phyloP scores from a whole-genome alignment of 805 yeast species.

The Sugiyamaella chiloensis region DNA sequence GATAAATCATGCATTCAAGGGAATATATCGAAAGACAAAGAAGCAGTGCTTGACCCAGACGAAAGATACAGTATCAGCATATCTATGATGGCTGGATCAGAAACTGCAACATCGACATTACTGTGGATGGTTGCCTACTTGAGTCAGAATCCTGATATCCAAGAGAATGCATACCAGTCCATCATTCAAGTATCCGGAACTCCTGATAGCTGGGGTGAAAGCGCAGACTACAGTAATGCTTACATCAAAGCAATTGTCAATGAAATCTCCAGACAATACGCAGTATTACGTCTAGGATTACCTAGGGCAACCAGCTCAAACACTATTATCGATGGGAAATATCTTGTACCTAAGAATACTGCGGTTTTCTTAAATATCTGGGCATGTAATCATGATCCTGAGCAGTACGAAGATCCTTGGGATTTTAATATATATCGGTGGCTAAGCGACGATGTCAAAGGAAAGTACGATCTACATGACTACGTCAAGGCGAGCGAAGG shows the following conservation, averaged over 20 bases:
- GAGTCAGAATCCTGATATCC: constrained; percentile 39
- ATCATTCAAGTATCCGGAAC: background rate
- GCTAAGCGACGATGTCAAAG: constrained; percentile 19
- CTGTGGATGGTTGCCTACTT: constrained; percentile 60
- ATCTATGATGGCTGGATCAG: constrained; percentile 75
- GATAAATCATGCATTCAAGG: constrained; percentile 37
- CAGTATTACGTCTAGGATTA: constrained; percentile 65
- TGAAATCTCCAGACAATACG: constrained; percentile 59
- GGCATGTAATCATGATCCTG: constrained; percentile 66
- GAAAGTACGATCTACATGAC: background rate
- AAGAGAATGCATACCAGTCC: constrained; percentile 41
- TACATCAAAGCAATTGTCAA: constrained; percentile 52
- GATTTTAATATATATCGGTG: constrained; percentile 32
- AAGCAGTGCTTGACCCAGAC: constrained; percentile 24
- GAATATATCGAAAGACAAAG: constrained; percentile 32
- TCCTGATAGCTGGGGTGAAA: background rate
- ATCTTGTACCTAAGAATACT: constrained; percentile 52
- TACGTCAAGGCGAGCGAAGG: background rate
- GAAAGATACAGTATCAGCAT: constrained; percentile 60
- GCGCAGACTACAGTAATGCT: background rate
- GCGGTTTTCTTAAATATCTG: constrained; percentile 61
- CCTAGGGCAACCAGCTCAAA: constrained; percentile 59
- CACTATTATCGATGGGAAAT: constrained; percentile 39
- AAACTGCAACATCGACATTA: constrained; percentile 63
- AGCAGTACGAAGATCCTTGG: constrained; percentile 28